These are phyloP conservation scores for Pyrrhoderma lamaoense DNA, from an alignment of 1,284 basidiomycete species.

Conservation along the genomic window DNA sequence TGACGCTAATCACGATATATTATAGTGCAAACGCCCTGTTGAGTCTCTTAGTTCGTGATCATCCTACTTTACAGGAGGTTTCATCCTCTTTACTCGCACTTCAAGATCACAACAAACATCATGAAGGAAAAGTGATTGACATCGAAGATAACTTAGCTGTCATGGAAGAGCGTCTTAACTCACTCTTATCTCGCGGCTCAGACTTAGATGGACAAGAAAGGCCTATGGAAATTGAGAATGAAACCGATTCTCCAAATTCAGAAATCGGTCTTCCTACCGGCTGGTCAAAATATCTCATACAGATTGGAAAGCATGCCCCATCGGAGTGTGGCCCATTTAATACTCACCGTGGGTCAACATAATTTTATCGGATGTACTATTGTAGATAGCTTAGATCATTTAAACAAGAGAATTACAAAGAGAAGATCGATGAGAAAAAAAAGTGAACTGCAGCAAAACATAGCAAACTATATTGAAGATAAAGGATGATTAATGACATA, in stretches of 20 bases:
- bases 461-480: not conserved
- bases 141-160: slow-evolving; percentile 30
- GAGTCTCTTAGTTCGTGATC: slow-evolving; percentile 31
- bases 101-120: not conserved
- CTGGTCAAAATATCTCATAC: slow-evolving; percentile 43
- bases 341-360: too few relatives aligned
- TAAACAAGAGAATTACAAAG: too few relatives aligned
- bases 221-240: not conserved
- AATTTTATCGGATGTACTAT: not conserved
- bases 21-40: slow-evolving; percentile 34
- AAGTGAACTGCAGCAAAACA: not conserved
- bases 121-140: too few relatives aligned
- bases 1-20: not conserved
- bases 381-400: not conserved
- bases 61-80: slow-evolving; percentile 31
- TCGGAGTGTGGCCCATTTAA: slow-evolving; percentile 40
- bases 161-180: slow-evolving; percentile 49
- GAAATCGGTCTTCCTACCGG: slow-evolving; percentile 29
- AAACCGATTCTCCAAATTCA: not conserved
- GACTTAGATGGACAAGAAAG: not conserved
- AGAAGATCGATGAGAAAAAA: too few relatives aligned
- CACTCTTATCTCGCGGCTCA: slow-evolving; percentile 27
- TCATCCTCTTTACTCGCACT: slow-evolving; percentile 22
- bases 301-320: slow-evolving; percentile 57
- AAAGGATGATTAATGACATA: not conserved